phyloP scores from a whole-genome alignment of 352 stramenopile species.

The Phytophthora agathidicida region DNA sequence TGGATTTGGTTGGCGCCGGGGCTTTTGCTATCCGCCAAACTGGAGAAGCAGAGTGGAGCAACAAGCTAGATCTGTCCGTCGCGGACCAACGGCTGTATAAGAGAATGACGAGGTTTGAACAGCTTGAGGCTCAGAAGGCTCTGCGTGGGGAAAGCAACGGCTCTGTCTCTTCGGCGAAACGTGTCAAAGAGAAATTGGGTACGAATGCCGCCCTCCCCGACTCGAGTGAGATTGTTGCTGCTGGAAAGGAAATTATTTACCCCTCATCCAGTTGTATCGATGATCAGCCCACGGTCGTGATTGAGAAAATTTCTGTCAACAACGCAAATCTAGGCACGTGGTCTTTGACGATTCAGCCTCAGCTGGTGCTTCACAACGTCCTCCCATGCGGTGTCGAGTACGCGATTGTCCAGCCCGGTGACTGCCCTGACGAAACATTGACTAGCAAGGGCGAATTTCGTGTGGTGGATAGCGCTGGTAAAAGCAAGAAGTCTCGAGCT shows the following conservation, averaged over 20 bases:
- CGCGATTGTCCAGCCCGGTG: conserved; percentile 73
- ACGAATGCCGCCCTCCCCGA: conserved; percentile 64
- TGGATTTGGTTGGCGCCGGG: conserved; percentile 73
- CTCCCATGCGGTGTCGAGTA: conserved; percentile 86
- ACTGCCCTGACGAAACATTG: conserved; percentile 70
- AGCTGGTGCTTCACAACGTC: conserved; percentile 84
- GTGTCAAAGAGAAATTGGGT: conserved; percentile 73
- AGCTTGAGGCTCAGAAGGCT: conserved; percentile 66
- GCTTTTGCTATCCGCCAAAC: conserved; percentile 86
- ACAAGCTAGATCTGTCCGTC: conserved; percentile 71
- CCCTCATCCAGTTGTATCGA: conserved; percentile 78
- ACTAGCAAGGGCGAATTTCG: conserved; percentile 67
- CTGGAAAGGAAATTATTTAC: conserved; percentile 74
- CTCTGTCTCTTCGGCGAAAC: conserved; percentile 54
- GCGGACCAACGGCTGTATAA: conserved; percentile 80
- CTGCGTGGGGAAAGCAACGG: conserved; percentile 50
- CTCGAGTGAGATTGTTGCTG: conserved; percentile 40
- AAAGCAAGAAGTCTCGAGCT: conserved; percentile 49
- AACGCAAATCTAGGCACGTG: conserved; percentile 61
- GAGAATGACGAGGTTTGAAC: conserved; percentile 72
- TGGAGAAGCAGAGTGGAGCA: conserved; percentile 88
- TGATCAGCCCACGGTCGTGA: conserved; percentile 78
- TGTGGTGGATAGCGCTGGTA: conserved; percentile 33
- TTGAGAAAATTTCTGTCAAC: conserved; percentile 79
- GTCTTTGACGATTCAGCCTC: conserved; percentile 82